Percentiles rank a stretch among this genome's conserved stretches.
These are phyloP conservation scores for Neonectria magnoliae DNA, from an alignment of 2,329 filamentous ascomycete genomes.

Conservation along the genomic window DNA sequence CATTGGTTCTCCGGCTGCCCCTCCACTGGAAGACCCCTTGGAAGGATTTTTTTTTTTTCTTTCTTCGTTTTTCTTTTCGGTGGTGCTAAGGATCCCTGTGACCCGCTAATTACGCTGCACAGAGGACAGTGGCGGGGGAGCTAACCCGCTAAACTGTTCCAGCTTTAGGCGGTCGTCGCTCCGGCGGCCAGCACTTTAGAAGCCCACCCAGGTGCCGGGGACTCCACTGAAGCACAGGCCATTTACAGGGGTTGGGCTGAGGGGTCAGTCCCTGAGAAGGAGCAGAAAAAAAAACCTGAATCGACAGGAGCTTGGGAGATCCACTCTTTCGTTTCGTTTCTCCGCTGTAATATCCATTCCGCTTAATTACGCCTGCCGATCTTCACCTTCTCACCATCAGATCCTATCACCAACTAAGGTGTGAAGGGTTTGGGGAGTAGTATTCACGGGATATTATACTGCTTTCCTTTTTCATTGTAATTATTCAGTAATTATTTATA, in stretches of 20 bases:
- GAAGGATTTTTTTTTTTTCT: conserved; percentile 26
- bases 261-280: not conserved
- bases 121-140: not conserved
- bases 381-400: not conserved
- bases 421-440: not conserved
- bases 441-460: not conserved
- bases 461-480: not conserved
- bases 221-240: conserved; percentile 31
- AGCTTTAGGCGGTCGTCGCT: conserved; percentile 5
- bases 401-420: too few species aligned
- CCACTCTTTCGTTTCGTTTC: not conserved
- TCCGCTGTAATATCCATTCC: not conserved
- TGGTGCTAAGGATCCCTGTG: not conserved
- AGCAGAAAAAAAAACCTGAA: not conserved
- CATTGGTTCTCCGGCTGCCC: conserved; percentile 38
- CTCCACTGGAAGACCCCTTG: conserved; percentile 32
- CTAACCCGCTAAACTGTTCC: conserved; percentile 7
- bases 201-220: conserved; percentile 20
- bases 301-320: not conserved
- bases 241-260: conserved; percentile 26
- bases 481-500: not conserved
- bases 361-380: not conserved
- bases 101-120: conserved; percentile 11
- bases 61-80: conserved; percentile 7
- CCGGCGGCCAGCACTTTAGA: conserved; percentile 26